Percentiles rank a stretch among this genome's conserved stretches.
Conservation (phyloP, 495 filamentous ascomycete species). For the Echria macrotheca region DNA sequence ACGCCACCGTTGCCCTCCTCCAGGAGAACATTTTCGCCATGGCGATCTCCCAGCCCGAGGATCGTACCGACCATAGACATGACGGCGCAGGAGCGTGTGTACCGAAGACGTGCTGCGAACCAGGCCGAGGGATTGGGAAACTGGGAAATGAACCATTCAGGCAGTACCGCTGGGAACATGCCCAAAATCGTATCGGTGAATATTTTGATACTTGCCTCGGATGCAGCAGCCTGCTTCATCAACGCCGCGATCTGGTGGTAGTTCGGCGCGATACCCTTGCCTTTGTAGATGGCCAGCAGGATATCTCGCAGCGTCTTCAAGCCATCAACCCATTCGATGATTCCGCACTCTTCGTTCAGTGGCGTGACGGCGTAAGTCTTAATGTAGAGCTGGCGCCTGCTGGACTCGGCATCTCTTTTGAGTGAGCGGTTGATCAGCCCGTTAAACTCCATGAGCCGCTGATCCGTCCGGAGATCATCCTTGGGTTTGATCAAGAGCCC, state of each 20-base stretch:
- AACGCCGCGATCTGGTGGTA: slow-evolving; percentile 40
- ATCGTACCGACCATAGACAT: slow-evolving; percentile 98
- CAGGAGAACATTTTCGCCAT: slow-evolving; percentile 94
- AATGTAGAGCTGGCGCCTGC: slow-evolving; percentile 76
- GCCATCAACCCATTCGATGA: slow-evolving; percentile 99
- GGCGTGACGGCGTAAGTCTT: slow-evolving; percentile 96
- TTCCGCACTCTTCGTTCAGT: slow-evolving; percentile 93
- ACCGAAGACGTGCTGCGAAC: slow-evolving; percentile 86
- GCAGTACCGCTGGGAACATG: slow-evolving; percentile 73
- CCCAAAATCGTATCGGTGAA: slow-evolving; percentile 64
- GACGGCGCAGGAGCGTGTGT: slow-evolving; percentile 88
- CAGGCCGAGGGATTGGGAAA: slow-evolving; percentile 89
- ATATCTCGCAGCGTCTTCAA: slow-evolving; percentile 92
- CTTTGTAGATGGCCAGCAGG: slow-evolving; percentile 67
- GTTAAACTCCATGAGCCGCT: slow-evolving; percentile 98
- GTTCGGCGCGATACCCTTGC: slow-evolving; percentile 55
- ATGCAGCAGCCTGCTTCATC: slow-evolving; percentile 42
- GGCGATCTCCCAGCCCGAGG: slow-evolving; percentile 91
- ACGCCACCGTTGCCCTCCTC: slow-evolving; percentile 92
- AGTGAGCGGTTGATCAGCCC: slow-evolving; percentile 92
- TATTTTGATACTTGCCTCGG: slow-evolving; percentile 48
- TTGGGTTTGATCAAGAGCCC: slow-evolving; percentile 94
- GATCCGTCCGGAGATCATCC: slow-evolving; percentile 94
- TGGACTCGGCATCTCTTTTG: slow-evolving; percentile 84
- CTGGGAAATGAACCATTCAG: slow-evolving; percentile 91